Evolutionary conservation across 2,329 filamentous ascomycete genomes (phyloP).

Genomic region (Pestalotiopsis fici): DNA sequence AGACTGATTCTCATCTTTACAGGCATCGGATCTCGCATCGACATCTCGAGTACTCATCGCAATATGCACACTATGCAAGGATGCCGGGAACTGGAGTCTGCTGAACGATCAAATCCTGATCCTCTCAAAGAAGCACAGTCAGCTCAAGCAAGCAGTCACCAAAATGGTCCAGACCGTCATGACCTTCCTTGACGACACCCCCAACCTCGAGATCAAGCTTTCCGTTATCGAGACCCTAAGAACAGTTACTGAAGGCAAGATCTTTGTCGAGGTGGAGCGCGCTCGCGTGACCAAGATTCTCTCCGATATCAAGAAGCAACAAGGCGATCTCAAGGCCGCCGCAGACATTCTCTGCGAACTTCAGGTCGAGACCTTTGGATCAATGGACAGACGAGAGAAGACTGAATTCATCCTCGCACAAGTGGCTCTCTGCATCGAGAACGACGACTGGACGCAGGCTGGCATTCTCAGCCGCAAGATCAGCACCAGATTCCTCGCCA

Average conservation of each 20-base stretch:
- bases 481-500: constrained; percentile 86
- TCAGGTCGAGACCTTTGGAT: constrained; percentile 98
- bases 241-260: constrained; percentile 98
- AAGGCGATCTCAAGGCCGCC: constrained; percentile 88
- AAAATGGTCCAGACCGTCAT: constrained; percentile 99
- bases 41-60: constrained; percentile 85
- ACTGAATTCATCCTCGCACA: constrained; percentile 98
- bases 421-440: constrained; percentile 92
- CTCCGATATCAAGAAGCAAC: constrained; percentile 95
- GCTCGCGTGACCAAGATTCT: constrained; percentile 93
- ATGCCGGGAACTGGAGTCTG: constrained; percentile 88
- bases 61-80: constrained; percentile 93
- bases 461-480: constrained; percentile 95
- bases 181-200: constrained; percentile 84
- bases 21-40: constrained; percentile 95
- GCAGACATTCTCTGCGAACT: constrained; percentile 94
- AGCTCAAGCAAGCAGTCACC: constrained; percentile 98
- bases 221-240: constrained; percentile 92
- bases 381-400: constrained; percentile 96
- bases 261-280: constrained; percentile 98
- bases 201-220: constrained; percentile 83
- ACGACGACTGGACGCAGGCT: constrained; percentile 93
- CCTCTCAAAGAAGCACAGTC: constrained; percentile 98
- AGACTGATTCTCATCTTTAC: constrained; percentile 17
- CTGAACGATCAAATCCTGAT: constrained; percentile 96